Percentiles rank a stretch among this genome's conserved stretches.
Evolutionary conservation across 495 filamentous ascomycete genomes (phyloP).

Genomic region (Penicillium silybi): DNA sequence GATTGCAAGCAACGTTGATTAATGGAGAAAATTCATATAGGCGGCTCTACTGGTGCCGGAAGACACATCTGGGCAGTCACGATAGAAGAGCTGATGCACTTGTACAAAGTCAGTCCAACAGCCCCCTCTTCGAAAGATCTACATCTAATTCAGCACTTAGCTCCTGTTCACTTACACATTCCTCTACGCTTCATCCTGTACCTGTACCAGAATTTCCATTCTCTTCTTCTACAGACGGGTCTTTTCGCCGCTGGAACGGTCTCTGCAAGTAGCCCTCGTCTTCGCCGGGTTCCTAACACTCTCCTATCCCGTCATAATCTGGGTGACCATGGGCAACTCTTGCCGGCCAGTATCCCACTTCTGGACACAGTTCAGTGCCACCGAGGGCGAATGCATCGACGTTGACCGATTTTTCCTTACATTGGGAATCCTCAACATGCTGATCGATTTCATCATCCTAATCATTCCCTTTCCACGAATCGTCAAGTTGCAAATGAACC

Average conservation of each 20-base stretch:
- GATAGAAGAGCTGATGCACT: conserved; percentile 2
- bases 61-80: conserved; percentile 16
- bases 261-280: conserved; percentile 8
- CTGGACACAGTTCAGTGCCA: conserved; percentile 25
- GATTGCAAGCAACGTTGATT: no score
- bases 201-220: conserved; percentile 18
- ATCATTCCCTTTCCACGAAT: conserved; percentile 39
- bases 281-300: conserved; percentile 3
- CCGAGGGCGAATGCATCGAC: conserved; percentile 24
- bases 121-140: background rate
- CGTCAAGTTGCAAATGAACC: conserved; percentile 25
- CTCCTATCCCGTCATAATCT: conserved; percentile 14
- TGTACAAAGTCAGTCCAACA: conserved; percentile 8
- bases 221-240: conserved; percentile 26
- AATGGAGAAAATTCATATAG: background rate
- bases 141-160: background rate
- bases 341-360: conserved; percentile 30
- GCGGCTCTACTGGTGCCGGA: conserved; percentile 14
- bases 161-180: conserved; percentile 15
- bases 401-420: conserved; percentile 26
- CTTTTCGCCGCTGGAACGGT: conserved; percentile 10
- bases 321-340: conserved; percentile 19
- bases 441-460: conserved; percentile 42
- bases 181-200: conserved; percentile 16
- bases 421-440: conserved; percentile 30